Conservation (phyloP, 371 early-diverging fungal genomes). For the Mortierella sp. region DNA sequence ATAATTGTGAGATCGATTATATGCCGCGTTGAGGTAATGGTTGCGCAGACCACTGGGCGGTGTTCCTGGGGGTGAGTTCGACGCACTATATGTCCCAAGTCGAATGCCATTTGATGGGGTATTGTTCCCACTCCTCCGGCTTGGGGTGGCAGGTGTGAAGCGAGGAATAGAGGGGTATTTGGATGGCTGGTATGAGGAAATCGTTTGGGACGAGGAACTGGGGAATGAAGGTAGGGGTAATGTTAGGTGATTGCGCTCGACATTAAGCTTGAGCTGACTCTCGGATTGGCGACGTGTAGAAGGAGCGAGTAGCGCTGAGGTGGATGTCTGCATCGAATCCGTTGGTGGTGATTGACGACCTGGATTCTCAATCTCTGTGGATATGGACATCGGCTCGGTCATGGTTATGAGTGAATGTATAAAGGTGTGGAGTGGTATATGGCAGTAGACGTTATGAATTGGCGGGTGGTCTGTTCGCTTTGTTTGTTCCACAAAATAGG, state of each 20-base stretch:
- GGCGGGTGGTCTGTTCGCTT: constrained; percentile 45
- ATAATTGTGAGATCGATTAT: constrained; percentile 34
- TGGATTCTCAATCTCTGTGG: not conserved
- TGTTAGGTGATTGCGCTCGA: constrained; percentile 31
- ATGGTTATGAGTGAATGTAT: not conserved
- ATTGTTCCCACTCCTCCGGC: constrained; percentile 32
- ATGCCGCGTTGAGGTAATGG: constrained; percentile 44
- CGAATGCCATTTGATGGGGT: constrained; percentile 19
- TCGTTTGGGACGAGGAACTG: not conserved
- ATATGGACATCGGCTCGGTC: not conserved
- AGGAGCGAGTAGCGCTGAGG: not conserved
- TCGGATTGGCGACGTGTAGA: constrained; percentile 7
- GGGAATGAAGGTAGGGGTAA: constrained; percentile 12
- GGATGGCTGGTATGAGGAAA: constrained; percentile 11
- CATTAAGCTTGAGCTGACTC: constrained; percentile 18
- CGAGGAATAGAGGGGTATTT: constrained; percentile 48
- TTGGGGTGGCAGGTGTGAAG: constrained; percentile 28
- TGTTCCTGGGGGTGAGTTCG: constrained; percentile 47
- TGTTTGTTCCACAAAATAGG: constrained; percentile 40
- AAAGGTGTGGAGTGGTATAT: not conserved
- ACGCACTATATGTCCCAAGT: constrained; percentile 31
- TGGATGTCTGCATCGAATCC: not conserved
- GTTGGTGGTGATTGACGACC: not conserved
- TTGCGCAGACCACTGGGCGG: constrained; percentile 42
- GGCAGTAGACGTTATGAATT: not conserved